Evolutionary conservation across 345 rosid genomes (phyloP), one percentile per base, ranked within the genome.

Genomic region (Sisymbrium irio): DNA sequence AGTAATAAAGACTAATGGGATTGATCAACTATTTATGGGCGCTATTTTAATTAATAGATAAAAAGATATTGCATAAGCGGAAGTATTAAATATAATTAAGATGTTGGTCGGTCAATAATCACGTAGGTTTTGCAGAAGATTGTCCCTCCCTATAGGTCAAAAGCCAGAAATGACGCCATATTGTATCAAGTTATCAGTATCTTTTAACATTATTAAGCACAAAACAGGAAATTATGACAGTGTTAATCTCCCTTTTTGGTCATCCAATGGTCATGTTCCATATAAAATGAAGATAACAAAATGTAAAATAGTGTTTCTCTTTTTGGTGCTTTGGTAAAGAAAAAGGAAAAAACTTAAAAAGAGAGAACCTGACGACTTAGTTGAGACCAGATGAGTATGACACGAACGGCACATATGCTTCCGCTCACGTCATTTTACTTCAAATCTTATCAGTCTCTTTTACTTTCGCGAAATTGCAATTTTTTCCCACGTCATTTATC

Each of bases 111-210:
- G 79, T 69, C 79, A 76, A 69, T 68, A 61, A 53, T 69, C 35
- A 62, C 65, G 53, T 54, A 27, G 25, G 35, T 36, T 46, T 9
- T n/a, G 42, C 58, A 58, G 7, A 59, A 49, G 68, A 32, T 9
- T 54, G 75, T 62, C 79, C 25, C 51, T 62, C 42, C 18, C 11
- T 25, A 69, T 54, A 70, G 3, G 70, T 54, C 70, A 76, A 76
- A 76, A 76, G 79, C 59, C 79, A 76, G 14, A 36, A 68, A 69
- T 69, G 79, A 76, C 74, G 69, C 54, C 18, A 68, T 15, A 18
- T 18, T 30, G 50, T 18, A 30, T 20, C 11, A 47, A 40, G 6
- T 19, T 39, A 27, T 47, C 41, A 27, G 9, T 40, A 66, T 18
- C 66, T 19, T 22, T n/a, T 0, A 54, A 53, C 62, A 20, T 71